phyloP scores from a whole-genome alignment of 768 basidiomycete genomes.

The Sporobolomyces pararoseus region DNA sequence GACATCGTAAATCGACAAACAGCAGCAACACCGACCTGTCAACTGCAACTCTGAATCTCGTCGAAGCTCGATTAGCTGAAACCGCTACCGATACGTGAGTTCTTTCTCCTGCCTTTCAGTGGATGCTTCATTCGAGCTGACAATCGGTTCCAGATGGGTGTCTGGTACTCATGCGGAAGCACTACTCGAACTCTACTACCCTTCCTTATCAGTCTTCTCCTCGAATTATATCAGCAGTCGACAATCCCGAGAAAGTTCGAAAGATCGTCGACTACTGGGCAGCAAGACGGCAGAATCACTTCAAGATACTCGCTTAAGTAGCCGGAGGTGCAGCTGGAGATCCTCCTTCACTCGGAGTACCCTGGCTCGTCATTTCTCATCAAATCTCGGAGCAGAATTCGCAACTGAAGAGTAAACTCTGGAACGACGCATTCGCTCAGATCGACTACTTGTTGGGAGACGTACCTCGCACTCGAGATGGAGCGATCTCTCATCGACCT shows the following conservation, averaged over 20 bases:
- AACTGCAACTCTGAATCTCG: background rate
- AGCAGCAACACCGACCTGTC: background rate
- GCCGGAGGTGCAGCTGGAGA: background rate
- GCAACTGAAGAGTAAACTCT: background rate
- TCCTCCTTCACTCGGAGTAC: background rate
- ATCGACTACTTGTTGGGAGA: slow-evolving; percentile 8
- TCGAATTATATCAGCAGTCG: slow-evolving; percentile 16
- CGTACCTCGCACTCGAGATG: slow-evolving; percentile 61
- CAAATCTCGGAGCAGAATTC: background rate
- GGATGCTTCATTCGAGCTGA: too few relatives aligned
- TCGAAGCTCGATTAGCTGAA: slow-evolving; percentile 6
- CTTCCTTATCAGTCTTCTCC: slow-evolving; percentile 54
- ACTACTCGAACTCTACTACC: slow-evolving; percentile 56
- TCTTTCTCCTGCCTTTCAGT: background rate
- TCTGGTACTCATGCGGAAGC: slow-evolving; percentile 55
- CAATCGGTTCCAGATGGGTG: slow-evolving; percentile 59
- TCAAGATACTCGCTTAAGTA: background rate
- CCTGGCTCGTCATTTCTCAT: background rate
- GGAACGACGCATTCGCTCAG: background rate
- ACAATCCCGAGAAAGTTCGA: background rate
- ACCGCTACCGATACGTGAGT: slow-evolving; percentile 16
- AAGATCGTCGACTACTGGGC: background rate
- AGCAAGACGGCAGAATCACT: background rate
- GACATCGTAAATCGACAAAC: too few relatives aligned
- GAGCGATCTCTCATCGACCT: slow-evolving; percentile 73